Conservation (phyloP, 306 rosid genomes). For the Senna tora region DNA sequence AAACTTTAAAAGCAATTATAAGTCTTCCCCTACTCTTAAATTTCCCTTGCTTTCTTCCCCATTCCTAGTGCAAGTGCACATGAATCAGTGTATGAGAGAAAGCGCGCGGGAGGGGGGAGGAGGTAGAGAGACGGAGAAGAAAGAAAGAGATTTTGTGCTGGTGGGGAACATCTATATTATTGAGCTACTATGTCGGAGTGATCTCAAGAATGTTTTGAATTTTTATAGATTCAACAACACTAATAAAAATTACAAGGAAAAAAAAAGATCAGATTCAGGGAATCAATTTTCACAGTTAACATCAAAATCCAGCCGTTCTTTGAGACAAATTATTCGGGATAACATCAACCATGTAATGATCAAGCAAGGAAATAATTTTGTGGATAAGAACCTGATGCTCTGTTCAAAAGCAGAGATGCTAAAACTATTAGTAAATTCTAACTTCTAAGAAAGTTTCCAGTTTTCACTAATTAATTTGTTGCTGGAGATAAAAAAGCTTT, state of each 20-base stretch:
- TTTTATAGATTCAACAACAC: slow-evolving; percentile 29
- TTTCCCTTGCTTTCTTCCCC: background rate
- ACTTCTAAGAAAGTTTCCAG: slow-evolving; percentile 37
- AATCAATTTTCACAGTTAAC: slow-evolving; percentile 31
- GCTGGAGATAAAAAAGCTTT: background rate
- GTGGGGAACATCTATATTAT: slow-evolving; percentile 34
- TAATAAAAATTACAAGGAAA: slow-evolving; percentile 27
- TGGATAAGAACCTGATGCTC: slow-evolving; percentile 67
- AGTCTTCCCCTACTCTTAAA: background rate
- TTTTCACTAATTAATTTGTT: slow-evolving; percentile 9
- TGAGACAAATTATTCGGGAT: background rate
- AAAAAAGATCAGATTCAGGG: slow-evolving; percentile 40
- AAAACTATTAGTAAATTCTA: slow-evolving; percentile 39
- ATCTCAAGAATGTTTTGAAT: slow-evolving; percentile 31
- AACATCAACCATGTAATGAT: slow-evolving; percentile 46
- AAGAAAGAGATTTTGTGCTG: slow-evolving; percentile 11
- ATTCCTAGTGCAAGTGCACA: background rate
- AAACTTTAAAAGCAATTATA: slow-evolving; percentile 9
- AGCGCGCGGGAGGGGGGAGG: background rate
- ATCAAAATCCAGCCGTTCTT: slow-evolving; percentile 33
- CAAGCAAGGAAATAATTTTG: slow-evolving; percentile 43
- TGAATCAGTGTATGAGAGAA: background rate
- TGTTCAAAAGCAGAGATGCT: slow-evolving; percentile 40
- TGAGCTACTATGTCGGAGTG: slow-evolving; percentile 26
- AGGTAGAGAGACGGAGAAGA: background rate